phyloP scores from a whole-genome alignment of 2,329 filamentous ascomycete species.

The Emmonsiellopsis sp. region DNA sequence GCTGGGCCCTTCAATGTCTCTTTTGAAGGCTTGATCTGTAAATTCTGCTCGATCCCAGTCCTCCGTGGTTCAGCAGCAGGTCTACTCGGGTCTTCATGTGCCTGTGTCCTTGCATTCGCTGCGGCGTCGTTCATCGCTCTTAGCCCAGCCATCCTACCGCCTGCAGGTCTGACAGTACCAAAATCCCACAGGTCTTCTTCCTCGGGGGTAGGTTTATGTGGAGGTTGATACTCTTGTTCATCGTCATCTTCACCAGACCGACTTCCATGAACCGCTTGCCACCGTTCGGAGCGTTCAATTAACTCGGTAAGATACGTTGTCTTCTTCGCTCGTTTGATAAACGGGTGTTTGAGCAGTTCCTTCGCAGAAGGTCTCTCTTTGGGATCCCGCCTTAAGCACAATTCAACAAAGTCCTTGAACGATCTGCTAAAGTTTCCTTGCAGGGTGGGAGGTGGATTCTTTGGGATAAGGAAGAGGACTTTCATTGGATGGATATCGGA shows the following conservation, averaged over 20 bases:
- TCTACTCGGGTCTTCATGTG: constrained; percentile 39
- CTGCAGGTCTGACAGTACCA: constrained; percentile 81
- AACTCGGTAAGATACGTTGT: constrained; percentile 94
- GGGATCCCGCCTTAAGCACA: constrained; percentile 82
- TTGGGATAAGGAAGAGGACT: constrained; percentile 90
- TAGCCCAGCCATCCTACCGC: constrained; percentile 54
- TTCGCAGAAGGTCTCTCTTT: constrained; percentile 78
- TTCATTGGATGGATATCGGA: constrained; percentile 98
- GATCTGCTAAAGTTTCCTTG: constrained; percentile 72
- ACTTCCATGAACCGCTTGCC: constrained; percentile 71
- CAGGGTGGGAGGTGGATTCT: constrained; percentile 76
- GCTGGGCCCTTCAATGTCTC: neutral
- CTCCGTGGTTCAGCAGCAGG: neutral
- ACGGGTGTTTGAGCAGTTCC: constrained; percentile 81
- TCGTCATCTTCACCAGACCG: constrained; percentile 60
- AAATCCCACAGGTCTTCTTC: constrained; percentile 97
- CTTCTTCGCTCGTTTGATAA: constrained; percentile 84
- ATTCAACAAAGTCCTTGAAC: constrained; percentile 76
- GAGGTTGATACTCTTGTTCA: constrained; percentile 28
- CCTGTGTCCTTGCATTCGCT: constrained; percentile 62
- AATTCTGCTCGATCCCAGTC: neutral
- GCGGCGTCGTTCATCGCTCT: constrained; percentile 71
- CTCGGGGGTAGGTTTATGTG: constrained; percentile 38
- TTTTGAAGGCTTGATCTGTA: neutral
- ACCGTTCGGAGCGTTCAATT: constrained; percentile 82